Percentiles rank a stretch among this genome's conserved stretches.
Conservation (phyloP, 192 early-diverging fungal species). For the Backusella parvicylindrica region DNA sequence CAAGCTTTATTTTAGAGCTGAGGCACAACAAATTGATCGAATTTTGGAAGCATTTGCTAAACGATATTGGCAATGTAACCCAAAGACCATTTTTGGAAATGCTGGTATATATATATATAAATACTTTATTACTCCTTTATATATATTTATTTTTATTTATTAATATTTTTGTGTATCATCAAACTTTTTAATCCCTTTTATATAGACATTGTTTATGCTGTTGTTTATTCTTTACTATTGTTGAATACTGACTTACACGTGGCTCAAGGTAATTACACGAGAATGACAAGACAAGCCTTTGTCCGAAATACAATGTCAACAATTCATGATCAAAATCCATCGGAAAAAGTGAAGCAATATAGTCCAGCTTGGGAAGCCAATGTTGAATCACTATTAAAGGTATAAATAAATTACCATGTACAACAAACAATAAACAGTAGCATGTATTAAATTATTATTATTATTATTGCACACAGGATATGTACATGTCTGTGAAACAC, state of each 20-base stretch:
- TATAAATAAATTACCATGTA: conserved; percentile 5
- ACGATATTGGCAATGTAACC: conserved; percentile 84
- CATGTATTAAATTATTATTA: background rate
- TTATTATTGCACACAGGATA: conserved; percentile 31
- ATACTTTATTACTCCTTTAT: background rate
- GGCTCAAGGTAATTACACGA: conserved; percentile 65
- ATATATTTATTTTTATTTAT: background rate
- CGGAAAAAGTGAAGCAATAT: background rate
- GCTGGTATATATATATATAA: conserved; percentile 10
- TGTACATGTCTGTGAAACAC: conserved; percentile 58
- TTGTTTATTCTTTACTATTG: conserved; percentile 81
- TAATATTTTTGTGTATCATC: background rate
- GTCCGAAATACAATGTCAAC: conserved; percentile 65
- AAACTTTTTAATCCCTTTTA: background rate
- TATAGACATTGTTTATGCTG: conserved; percentile 62
- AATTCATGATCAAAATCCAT: conserved; percentile 34
- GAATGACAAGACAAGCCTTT: conserved; percentile 75
- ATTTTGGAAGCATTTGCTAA: conserved; percentile 81
- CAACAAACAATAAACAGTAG: background rate
- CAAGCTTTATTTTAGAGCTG: conserved; percentile 81
- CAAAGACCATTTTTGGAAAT: conserved; percentile 46
- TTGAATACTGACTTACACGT: conserved; percentile 94
- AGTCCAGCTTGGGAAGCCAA: conserved; percentile 47
- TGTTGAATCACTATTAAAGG: conserved; percentile 50
- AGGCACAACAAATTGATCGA: conserved; percentile 93